phyloP scores from a whole-genome alignment of 352 stramenopile genomes.

The Pythium phragmiticola region DNA sequence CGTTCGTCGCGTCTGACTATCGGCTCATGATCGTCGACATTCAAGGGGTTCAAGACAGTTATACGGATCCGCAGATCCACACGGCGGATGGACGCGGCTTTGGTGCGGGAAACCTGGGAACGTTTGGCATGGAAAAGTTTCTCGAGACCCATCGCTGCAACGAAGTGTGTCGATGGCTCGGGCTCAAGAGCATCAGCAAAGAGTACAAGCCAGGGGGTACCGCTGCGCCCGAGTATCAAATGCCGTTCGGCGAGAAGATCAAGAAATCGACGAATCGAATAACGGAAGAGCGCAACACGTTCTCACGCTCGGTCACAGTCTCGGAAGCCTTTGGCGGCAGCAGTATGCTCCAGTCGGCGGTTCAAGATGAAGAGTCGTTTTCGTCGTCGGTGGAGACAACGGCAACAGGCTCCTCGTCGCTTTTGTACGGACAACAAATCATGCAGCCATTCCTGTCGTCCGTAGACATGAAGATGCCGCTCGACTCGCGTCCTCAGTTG shows the following conservation, averaged over 20 bases:
- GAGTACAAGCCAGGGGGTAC: conserved; percentile 78
- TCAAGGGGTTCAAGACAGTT: conserved; percentile 82
- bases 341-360: conserved; percentile 13
- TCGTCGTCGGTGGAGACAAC: conserved; percentile 24
- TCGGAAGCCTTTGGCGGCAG: conserved; percentile 70
- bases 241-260: conserved; percentile 73
- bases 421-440: conserved; percentile 28
- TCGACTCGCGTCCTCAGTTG: conserved; percentile 7
- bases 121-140: conserved; percentile 87
- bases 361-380: conserved; percentile 24
- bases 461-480: conserved; percentile 11
- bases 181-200: conserved; percentile 70
- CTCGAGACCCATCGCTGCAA: conserved; percentile 86
- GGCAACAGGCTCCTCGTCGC: conserved; percentile 36
- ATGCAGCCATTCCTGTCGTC: conserved; percentile 24
- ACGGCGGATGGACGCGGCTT: conserved; percentile 78
- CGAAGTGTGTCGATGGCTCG: conserved; percentile 82
- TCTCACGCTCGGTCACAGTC: conserved; percentile 76
- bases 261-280: conserved; percentile 84
- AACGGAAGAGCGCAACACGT: conserved; percentile 80
- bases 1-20: conserved; percentile 82
- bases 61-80: conserved; percentile 85
- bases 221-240: conserved; percentile 73
- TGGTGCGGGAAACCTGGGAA: conserved; percentile 81
- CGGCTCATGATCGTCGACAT: conserved; percentile 87